A percentile compares a stretch with the other conserved stretches of the same genome.
Evolutionary conservation across 2,329 filamentous ascomycete species (phyloP).

Genomic region (Amauroascus verrucosus): DNA sequence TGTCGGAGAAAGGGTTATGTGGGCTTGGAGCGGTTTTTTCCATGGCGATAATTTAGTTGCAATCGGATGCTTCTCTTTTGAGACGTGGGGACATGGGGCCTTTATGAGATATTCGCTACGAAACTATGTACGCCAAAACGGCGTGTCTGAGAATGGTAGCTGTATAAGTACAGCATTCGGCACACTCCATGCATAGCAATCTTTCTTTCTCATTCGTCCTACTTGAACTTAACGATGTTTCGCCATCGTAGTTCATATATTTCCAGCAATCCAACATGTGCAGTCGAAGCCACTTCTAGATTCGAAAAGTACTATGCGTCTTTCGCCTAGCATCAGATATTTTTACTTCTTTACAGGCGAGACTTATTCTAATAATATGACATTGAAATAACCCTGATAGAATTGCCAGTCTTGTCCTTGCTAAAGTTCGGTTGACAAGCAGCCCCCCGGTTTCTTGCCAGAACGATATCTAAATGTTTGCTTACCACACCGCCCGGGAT

Average conservation of each 20-base stretch:
- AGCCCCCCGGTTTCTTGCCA: too few species aligned
- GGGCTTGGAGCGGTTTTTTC: slow-evolving; percentile 14
- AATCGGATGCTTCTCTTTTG: background rate
- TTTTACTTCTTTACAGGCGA: background rate
- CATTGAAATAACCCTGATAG: background rate
- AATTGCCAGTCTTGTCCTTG: background rate
- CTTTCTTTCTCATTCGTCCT: background rate
- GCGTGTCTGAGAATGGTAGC: background rate
- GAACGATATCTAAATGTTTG: too few species aligned
- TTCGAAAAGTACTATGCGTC: background rate
- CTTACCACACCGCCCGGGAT: background rate
- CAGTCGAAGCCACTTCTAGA: background rate
- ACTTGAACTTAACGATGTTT: background rate
- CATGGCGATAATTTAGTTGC: slow-evolving; percentile 7
- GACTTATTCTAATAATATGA: slow-evolving; percentile 3
- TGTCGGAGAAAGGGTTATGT: slow-evolving; percentile 16
- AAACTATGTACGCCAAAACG: slow-evolving; percentile 5
- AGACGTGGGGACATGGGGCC: background rate
- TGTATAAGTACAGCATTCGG: too few species aligned
- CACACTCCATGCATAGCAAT: background rate
- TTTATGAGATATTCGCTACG: slow-evolving; percentile 3
- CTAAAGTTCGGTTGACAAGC: background rate
- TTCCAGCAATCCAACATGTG: too few species aligned
- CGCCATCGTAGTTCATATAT: background rate
- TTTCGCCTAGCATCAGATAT: background rate